Evolutionary conservation across 2,329 filamentous ascomycete species (phyloP), one percentile per base, ranked within the genome.

Genomic region (Alternaria consortialis): DNA sequence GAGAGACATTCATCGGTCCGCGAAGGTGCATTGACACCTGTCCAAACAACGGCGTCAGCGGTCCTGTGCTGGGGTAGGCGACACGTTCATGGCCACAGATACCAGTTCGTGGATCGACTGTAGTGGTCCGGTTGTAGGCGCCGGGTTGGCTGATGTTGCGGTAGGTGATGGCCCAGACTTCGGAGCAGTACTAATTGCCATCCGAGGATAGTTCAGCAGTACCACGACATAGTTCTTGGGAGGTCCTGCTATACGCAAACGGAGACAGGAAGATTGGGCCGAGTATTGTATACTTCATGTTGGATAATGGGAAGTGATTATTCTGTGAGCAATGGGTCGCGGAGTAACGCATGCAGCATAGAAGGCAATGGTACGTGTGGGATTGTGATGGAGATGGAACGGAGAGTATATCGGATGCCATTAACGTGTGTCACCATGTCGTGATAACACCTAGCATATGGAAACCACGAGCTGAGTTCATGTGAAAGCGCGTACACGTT

Each of bases 11-110:
- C 68, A 91, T 76, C 1, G 91, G 91, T 3, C 91, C 91, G 67
- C 91, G 88, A 72, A 93, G 84, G 75, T 92, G 89, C 63, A 92
- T 78, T 1, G 90, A 91, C 31, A 93, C 82, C 90, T 90, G 90
- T 74, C 91, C 88, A 63, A 91, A 84, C 34, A 92, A 83, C 7
- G 91, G 91, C 29, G 89, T 85, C 53, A 92, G 80, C 40, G 85
- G 81, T 13, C 90, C 90, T 11, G 79, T 82, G 25, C 90, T 89
- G 8, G 79, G 82, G 72, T 88, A 93, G 1, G 76, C 58, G 61
- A 84, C 80, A 15, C 83, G 79, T 37, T 82, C 75, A 64, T 83
- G 86, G 7, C 79, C 69, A 77, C 91, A 93, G 20, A 80, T 71
- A 7, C 84, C 84, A 40, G 85, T 86, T 50, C 79, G 73, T 15